Evolutionary conservation across 2,329 filamentous ascomycete species (phyloP).

Genomic region (Calonectria crousiana): DNA sequence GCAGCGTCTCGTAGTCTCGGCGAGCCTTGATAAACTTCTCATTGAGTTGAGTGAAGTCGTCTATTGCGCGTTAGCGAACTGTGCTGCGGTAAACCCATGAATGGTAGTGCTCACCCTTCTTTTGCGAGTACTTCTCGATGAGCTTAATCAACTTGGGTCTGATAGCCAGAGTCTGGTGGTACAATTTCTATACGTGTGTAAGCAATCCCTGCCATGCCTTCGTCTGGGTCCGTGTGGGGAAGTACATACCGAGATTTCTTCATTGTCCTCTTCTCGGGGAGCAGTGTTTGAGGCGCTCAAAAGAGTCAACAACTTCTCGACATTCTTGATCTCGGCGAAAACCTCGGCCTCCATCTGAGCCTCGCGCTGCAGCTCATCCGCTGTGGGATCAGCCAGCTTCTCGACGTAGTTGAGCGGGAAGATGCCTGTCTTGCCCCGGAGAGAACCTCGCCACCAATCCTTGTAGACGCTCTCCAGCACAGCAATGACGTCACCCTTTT

Average conservation of each 20-base stretch:
- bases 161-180: conserved; percentile 94
- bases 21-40: conserved; percentile 99
- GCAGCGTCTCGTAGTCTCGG: conserved; percentile 93
- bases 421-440: conserved; percentile 95
- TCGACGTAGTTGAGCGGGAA: conserved; percentile 99
- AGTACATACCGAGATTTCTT: conserved; percentile 85
- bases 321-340: conserved; percentile 74
- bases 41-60: conserved; percentile 98
- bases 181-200: conserved; percentile 70
- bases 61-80: conserved; percentile 59
- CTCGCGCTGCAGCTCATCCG: conserved; percentile 93
- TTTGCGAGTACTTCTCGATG: conserved; percentile 99
- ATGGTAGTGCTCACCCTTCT: conserved; percentile 77
- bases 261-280: conserved; percentile 89
- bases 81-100: neutral
- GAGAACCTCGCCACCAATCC: conserved; percentile 98
- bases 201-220: conserved; percentile 40
- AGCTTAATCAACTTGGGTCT: conserved; percentile 96
- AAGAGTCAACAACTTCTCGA: conserved; percentile 82
- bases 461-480: conserved; percentile 98
- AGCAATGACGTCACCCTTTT: conserved; percentile 96
- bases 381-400: conserved; percentile 94
- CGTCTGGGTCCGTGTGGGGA: too few species aligned
- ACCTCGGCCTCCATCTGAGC: conserved; percentile 90
- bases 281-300: conserved; percentile 88